Percentiles rank a stretch among this genome's conserved stretches.
phyloP scores from a whole-genome alignment of 495 filamentous ascomycete genomes.

The Penicillium malachiteum region DNA sequence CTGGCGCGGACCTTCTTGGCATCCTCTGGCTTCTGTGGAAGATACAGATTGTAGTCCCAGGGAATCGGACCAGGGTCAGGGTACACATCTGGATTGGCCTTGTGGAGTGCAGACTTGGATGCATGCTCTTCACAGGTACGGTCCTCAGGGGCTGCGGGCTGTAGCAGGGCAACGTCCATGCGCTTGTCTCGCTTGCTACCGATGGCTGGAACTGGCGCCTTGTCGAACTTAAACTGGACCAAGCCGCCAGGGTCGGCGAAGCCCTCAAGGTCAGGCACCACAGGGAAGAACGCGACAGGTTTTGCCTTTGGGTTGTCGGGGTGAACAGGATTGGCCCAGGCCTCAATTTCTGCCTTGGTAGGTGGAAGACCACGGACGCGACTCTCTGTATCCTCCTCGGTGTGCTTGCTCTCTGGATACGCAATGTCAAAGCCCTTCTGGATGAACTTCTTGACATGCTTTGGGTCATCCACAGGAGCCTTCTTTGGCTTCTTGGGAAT shows the following conservation, averaged over 20 bases:
- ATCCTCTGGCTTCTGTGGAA: constrained; percentile 56
- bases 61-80: constrained; percentile 59
- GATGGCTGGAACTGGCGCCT: constrained; percentile 66
- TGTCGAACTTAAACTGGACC: constrained; percentile 83
- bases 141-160: constrained; percentile 57
- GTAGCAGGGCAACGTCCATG: constrained; percentile 76
- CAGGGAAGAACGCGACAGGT: constrained; percentile 73
- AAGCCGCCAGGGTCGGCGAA: constrained; percentile 86
- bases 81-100: constrained; percentile 58
- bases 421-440: constrained; percentile 85
- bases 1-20: constrained; percentile 66
- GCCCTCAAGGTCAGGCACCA: constrained; percentile 85
- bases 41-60: constrained; percentile 80
- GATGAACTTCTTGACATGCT: constrained; percentile 76
- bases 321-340: constrained; percentile 74
- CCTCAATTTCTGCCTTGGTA: constrained; percentile 58
- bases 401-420: constrained; percentile 62
- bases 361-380: constrained; percentile 55
- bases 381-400: constrained; percentile 48
- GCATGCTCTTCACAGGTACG: constrained; percentile 47
- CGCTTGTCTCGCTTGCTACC: constrained; percentile 69
- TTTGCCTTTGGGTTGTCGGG: constrained; percentile 78
- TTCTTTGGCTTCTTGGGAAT: constrained; percentile 43
- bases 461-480: constrained; percentile 66
- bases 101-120: constrained; percentile 56